Evolutionary conservation across 2,329 filamentous ascomycete genomes (phyloP), one percentile per base, ranked within the genome.

Genomic region (Penicillium frequentans): DNA sequence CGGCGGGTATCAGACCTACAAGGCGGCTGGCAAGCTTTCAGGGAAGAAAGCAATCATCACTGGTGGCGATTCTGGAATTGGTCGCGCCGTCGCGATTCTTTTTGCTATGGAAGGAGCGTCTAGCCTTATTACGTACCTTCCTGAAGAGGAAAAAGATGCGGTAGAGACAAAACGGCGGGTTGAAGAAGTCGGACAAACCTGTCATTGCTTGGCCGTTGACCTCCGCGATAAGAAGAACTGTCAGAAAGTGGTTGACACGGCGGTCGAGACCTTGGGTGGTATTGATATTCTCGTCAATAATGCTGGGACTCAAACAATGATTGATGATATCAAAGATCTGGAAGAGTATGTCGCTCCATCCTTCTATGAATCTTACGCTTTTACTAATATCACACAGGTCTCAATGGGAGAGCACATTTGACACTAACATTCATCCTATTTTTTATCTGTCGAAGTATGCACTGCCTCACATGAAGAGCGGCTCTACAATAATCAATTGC

Each of bases 31-130:
- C 48, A 96, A 95, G 76, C 84, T 95, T 6, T 75, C 84, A 66
- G 90, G 86, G 59, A 90, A 88, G 74, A 89, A 85, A 57, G 90
- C 90, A 8, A 75, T 95, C 56, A 93, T 95, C 67, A 93, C 90
- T 0, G 90, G 90, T 14, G 90, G 90, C 3, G 90, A 93, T 73
- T 88, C 84, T 6, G 90, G 90, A 2, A 93, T 95, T 62, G 90
- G 90, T 7, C 85, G 89, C 35, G 86, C 90, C 0, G 84, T 87
- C 1, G 89, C 90, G 1, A 82, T 93, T 14, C 80, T 95, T 0
- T 95, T 88, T 66, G 90, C 90, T 35, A 88, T 91, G 82, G 91
- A 95, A 73, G 91, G 90, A 5, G 90, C 89, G 14, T 85, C 90
- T 59, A 85, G 83, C 50, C 80, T 90, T 55, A 91, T 95, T 62